phyloP scores from a whole-genome alignment of 176 grass and related monocot genomes.

The Cocos nucifera region DNA sequence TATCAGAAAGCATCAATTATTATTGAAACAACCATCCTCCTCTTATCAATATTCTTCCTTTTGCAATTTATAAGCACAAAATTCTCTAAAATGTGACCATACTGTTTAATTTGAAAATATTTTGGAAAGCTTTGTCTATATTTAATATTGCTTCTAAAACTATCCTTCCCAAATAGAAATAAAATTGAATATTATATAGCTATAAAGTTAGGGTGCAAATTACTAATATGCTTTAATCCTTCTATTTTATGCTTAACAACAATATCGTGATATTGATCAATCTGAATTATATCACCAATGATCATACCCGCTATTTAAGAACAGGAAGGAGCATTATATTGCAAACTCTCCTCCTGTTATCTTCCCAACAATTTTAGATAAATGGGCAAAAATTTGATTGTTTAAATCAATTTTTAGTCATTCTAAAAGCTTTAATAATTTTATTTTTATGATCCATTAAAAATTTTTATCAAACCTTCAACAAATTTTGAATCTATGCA shows the following conservation, averaged over 20 bases:
- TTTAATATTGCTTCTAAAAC: neutral
- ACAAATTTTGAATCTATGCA: neutral
- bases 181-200: neutral
- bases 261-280: neutral
- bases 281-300: neutral
- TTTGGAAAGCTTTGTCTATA: neutral
- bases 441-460: neutral
- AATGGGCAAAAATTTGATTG: neutral
- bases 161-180: neutral
- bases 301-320: neutral
- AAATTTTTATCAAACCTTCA: neutral
- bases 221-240: neutral
- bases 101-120: neutral
- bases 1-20: no score
- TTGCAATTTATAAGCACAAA: no score
- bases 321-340: neutral
- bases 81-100: neutral
- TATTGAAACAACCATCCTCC: no score
- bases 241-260: neutral
- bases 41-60: no score
- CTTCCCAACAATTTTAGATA: neutral
- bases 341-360: neutral
- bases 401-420: neutral
- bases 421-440: no score
- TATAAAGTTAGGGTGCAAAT: neutral